Conservation (phyloP, 805 yeast genomes). For the Cyberlindnera misumaiensis region DNA sequence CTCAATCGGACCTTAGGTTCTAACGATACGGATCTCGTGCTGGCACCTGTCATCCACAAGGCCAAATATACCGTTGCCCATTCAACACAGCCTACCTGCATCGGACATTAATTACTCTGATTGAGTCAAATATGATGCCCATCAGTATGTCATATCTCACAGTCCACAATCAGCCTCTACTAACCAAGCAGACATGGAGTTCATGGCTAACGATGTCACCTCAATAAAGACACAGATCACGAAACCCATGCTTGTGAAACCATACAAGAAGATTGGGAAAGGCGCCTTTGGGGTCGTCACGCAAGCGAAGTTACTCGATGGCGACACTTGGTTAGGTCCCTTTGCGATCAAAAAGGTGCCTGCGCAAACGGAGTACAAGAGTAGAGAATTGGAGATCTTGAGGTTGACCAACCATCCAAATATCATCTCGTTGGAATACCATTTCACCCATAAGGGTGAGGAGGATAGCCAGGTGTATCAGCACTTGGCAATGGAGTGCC, state of each 20-base stretch:
- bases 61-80: too few species aligned
- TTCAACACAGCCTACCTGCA: too few species aligned
- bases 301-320: conserved; percentile 52
- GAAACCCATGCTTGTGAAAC: conserved; percentile 61
- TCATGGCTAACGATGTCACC: conserved; percentile 53
- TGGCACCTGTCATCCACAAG: too few species aligned
- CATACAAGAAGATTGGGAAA: conserved; percentile 71
- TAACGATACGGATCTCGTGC: too few species aligned
- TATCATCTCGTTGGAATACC: conserved; percentile 61
- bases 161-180: too few species aligned
- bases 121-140: too few species aligned
- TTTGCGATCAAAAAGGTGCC: conserved; percentile 81
- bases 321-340: conserved; percentile 61
- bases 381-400: conserved; percentile 72
- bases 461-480: conserved; percentile 64
- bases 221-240: conserved; percentile 47
- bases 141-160: too few species aligned
- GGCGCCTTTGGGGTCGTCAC: conserved; percentile 86
- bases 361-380: conserved; percentile 81
- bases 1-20: too few species aligned
- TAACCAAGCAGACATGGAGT: conserved; percentile 26
- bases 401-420: conserved; percentile 76
- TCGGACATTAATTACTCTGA: too few species aligned
- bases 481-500: conserved; percentile 80
- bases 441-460: conserved; percentile 60